phyloP scores from a whole-genome alignment of 2,329 filamentous ascomycete species.

The Trichoderma endophyticum region DNA sequence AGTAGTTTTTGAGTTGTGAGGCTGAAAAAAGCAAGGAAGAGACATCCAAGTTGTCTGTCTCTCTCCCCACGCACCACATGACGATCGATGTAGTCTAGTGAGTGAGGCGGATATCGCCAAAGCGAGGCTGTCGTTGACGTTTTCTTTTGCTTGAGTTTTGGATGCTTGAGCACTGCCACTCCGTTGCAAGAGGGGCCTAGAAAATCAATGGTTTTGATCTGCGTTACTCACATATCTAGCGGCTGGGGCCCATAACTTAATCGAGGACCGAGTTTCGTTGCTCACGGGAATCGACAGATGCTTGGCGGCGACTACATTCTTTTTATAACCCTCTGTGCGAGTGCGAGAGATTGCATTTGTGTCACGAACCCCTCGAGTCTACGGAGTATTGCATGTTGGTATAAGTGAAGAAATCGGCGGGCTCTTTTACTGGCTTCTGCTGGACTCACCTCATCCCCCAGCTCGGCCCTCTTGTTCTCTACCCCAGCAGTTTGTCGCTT shows the following conservation, averaged over 20 bases:
- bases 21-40: background rate
- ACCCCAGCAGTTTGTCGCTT: background rate
- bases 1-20: background rate
- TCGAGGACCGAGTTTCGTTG: background rate
- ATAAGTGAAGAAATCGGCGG: background rate
- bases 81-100: background rate
- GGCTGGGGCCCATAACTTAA: conserved; percentile 9
- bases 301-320: background rate
- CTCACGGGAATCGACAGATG: background rate
- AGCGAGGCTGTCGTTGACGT: background rate
- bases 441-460: background rate
- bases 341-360: background rate
- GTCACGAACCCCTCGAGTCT: background rate
- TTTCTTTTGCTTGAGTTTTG: background rate
- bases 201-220: background rate
- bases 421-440: background rate
- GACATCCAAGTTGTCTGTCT: background rate
- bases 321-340: background rate
- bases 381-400: background rate
- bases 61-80: background rate
- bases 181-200: background rate
- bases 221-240: conserved; percentile 15
- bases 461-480: background rate
- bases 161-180: background rate
- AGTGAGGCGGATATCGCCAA: background rate